These are phyloP conservation scores for Lichina pygmaea DNA, from an alignment of 495 filamentous ascomycete species.

Conservation along the genomic window DNA sequence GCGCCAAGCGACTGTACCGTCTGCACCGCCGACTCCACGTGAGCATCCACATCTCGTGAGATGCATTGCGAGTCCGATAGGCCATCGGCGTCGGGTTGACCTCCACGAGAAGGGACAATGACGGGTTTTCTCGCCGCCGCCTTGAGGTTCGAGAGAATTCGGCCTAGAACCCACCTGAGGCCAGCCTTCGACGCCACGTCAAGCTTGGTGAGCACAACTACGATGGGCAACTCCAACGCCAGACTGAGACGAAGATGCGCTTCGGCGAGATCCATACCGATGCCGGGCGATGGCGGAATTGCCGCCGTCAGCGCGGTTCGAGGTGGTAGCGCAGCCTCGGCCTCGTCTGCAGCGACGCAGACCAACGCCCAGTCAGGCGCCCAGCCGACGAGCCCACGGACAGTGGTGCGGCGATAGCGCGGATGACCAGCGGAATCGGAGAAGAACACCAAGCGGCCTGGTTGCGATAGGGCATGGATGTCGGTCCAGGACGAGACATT, in stretches of 20 bases:
- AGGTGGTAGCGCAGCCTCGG: slow-evolving; percentile 14
- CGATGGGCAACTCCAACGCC: slow-evolving; percentile 42
- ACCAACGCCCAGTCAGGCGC: slow-evolving; percentile 80
- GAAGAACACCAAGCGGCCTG: slow-evolving; percentile 57
- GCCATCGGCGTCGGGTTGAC: slow-evolving; percentile 17
- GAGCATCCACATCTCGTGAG: slow-evolving; percentile 14
- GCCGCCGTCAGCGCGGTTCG: slow-evolving; percentile 12
- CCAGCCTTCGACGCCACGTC: slow-evolving; percentile 54
- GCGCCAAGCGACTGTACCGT: background rate
- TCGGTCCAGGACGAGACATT: slow-evolving; percentile 88
- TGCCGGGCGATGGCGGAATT: slow-evolving; percentile 14
- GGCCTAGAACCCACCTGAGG: slow-evolving; percentile 38
- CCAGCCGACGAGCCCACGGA: slow-evolving; percentile 81
- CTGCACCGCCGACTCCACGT: slow-evolving; percentile 15
- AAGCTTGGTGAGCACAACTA: slow-evolving; percentile 71
- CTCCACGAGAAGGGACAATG: slow-evolving; percentile 25
- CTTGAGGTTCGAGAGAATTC: slow-evolving; percentile 55
- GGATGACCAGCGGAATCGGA: slow-evolving; percentile 80
- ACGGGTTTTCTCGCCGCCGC: slow-evolving; percentile 40
- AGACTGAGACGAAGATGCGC: slow-evolving; percentile 74
- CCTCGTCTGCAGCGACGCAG: slow-evolving; percentile 63
- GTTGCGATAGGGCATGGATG: slow-evolving; percentile 49
- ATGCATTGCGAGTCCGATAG: slow-evolving; percentile 24
- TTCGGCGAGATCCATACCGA: slow-evolving; percentile 39
- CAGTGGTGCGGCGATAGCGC: slow-evolving; percentile 60